Percentiles rank a stretch among this genome's conserved stretches.
Evolutionary conservation across 495 filamentous ascomycete genomes (phyloP).

Genomic region (Zalerion maritima): DNA sequence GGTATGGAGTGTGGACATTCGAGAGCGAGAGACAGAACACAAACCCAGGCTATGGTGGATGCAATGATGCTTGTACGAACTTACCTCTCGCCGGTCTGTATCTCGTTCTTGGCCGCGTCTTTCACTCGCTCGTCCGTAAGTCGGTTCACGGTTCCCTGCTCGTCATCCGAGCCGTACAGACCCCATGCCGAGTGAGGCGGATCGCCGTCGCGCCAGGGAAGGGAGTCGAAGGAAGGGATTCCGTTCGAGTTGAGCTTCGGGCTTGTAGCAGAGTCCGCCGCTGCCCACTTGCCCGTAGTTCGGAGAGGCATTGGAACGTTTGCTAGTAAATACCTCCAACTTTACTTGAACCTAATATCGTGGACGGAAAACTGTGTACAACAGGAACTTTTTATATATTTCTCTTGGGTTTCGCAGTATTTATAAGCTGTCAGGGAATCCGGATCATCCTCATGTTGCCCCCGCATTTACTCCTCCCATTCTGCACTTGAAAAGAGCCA

Average conservation of each 20-base stretch:
- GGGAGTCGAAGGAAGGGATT: constrained; percentile 27
- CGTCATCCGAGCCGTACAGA: constrained; percentile 32
- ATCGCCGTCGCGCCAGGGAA: constrained; percentile 25
- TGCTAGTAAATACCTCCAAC: too few species aligned
- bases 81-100: constrained; percentile 30
- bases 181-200: constrained; percentile 33
- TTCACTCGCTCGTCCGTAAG: constrained; percentile 28
- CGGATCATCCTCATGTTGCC: too few species aligned
- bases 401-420: too few species aligned
- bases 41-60: not conserved
- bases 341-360: too few species aligned
- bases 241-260: constrained; percentile 27
- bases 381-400: too few species aligned
- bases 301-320: too few species aligned
- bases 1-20: not conserved
- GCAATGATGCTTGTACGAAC: not conserved
- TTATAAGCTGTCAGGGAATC: too few species aligned
- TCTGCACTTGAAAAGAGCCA: too few species aligned
- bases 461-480: too few species aligned
- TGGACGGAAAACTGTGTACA: too few species aligned
- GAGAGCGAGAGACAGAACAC: not conserved
- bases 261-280: constrained; percentile 1
- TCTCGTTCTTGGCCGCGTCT: constrained; percentile 31
- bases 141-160: constrained; percentile 32
- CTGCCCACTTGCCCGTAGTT: too few species aligned